phyloP scores from a whole-genome alignment of 192 early-diverging fungal genomes.

The Rhizophlyctis rosea region DNA sequence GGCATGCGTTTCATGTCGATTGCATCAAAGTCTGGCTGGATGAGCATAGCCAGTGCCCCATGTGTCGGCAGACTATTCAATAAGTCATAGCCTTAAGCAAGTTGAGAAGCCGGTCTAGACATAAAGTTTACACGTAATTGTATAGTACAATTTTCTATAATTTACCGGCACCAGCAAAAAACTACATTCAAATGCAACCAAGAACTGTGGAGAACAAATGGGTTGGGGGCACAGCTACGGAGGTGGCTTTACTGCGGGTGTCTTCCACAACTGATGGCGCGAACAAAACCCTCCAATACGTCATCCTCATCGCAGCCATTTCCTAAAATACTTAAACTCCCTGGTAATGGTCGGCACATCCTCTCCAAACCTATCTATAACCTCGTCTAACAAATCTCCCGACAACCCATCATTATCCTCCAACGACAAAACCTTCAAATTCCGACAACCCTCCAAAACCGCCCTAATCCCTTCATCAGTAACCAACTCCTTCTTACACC shows the following conservation, averaged over 20 bases:
- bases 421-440: slow-evolving; percentile 3
- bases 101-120: no score
- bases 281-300: no score
- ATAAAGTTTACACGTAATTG: no score
- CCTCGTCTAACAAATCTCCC: not conserved
- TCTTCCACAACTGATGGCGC: no score
- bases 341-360: slow-evolving; percentile 3
- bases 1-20: not conserved
- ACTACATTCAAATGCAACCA: no score
- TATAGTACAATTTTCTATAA: no score
- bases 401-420: slow-evolving; percentile 11
- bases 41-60: not conserved
- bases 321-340: slow-evolving; percentile 10
- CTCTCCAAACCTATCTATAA: slow-evolving; percentile 2
- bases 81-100: no score
- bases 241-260: no score
- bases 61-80: no score
- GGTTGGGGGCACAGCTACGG: no score
- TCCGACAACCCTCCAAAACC: slow-evolving; percentile 8
- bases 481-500: not conserved
- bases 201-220: no score
- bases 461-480: not conserved
- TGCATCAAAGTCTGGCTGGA: not conserved
- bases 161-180: no score
- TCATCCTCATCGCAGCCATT: slow-evolving; percentile 1